phyloP scores from a whole-genome alignment of 257 asterid genomes.

The Capsicum pubescens region DNA sequence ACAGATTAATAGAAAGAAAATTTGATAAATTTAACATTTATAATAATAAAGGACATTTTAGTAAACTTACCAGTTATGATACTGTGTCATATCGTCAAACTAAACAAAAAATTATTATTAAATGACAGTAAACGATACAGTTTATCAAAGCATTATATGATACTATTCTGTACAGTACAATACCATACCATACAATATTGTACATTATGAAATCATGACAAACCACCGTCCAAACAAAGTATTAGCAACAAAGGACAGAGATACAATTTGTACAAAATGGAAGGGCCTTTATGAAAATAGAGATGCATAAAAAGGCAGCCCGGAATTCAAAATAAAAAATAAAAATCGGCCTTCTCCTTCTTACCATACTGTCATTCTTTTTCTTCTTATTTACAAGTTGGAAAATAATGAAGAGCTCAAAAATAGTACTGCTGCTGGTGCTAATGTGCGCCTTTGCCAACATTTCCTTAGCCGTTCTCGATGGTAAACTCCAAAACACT shows the following conservation, averaged over 20 bases:
- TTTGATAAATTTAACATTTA: too few species aligned
- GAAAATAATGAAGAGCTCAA: conserved; percentile 37
- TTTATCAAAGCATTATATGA: too few species aligned
- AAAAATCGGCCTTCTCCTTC: conserved; percentile 23
- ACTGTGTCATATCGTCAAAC: too few species aligned
- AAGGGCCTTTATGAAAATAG: conserved; percentile 39
- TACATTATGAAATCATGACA: too few species aligned
- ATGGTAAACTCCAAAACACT: conserved; percentile 51
- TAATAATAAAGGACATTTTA: too few species aligned
- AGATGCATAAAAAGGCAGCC: conserved; percentile 67
- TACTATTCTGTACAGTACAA: too few species aligned
- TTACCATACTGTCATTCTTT: background rate
- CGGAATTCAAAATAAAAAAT: conserved; percentile 39
- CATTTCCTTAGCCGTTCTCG: conserved; percentile 56
- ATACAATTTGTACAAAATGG: conserved; percentile 44
- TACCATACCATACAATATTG: too few species aligned
- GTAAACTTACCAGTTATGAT: too few species aligned
- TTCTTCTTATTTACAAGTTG: conserved; percentile 11
- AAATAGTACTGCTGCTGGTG: conserved; percentile 53
- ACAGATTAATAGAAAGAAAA: too few species aligned
- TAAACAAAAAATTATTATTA: too few species aligned
- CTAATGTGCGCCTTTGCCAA: conserved; percentile 51
- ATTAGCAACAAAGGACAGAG: conserved; percentile 33
- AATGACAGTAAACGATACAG: too few species aligned
- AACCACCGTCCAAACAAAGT: too few species aligned